A percentile compares a stretch with the other conserved stretches of the same genome.
These are phyloP conservation scores for Cardiospermum halicacabum DNA, from an alignment of 345 rosid species.

Conservation along the genomic window DNA sequence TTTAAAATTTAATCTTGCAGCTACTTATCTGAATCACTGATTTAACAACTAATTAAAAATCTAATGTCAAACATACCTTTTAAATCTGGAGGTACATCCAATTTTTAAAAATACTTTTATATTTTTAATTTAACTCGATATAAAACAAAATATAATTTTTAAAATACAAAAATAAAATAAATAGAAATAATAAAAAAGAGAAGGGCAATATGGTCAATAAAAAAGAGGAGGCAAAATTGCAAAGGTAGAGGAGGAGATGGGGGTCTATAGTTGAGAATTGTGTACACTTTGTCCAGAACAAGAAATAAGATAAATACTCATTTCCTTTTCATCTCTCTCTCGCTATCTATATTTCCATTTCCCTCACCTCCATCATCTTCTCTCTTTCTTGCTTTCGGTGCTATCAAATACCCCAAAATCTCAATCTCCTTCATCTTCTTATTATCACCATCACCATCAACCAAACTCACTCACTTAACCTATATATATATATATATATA, in stretches of 20 bases:
- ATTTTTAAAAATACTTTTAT: too few relatives aligned
- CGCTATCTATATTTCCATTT: not conserved
- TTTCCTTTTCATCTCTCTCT: conserved; percentile 10
- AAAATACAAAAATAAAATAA: too few relatives aligned
- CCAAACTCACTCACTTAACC: too few relatives aligned
- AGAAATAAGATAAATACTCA: conserved; percentile 23
- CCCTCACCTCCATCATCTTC: conserved; percentile 7
- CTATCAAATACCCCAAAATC: conserved; percentile 25
- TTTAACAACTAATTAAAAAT: too few relatives aligned
- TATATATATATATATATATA: not conserved
- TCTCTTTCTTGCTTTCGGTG: conserved; percentile 35
- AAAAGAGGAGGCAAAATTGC: not conserved
- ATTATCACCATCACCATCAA: not conserved
- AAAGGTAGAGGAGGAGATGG: conserved; percentile 7
- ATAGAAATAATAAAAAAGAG: too few relatives aligned
- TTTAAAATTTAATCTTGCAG: too few relatives aligned
- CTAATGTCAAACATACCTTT: too few relatives aligned
- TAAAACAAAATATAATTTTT: too few relatives aligned
- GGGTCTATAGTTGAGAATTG: conserved; percentile 18
- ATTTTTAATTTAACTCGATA: too few relatives aligned
- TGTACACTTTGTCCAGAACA: conserved; percentile 6
- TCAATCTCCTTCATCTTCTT: conserved; percentile 7
- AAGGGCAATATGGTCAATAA: conserved; percentile 10
- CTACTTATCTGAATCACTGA: too few relatives aligned
- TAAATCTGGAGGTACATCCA: too few relatives aligned